Base-by-base conservation (phyloP, 805 yeast genomes). In the Schwanniomyces vanrijiae region DNA sequence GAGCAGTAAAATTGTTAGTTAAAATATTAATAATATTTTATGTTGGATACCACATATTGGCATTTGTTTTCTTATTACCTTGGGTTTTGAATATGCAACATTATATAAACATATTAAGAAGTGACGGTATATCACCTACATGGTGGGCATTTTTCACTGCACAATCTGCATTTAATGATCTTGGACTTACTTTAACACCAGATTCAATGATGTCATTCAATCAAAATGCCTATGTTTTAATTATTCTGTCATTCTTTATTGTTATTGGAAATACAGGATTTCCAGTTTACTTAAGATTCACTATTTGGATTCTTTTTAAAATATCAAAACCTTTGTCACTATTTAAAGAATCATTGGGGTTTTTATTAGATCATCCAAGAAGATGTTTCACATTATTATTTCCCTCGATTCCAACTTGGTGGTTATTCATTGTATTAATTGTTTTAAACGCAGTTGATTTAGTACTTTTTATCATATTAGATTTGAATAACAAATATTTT, bases 131-230 rank as follows among this genome's bases (percentile, higher is more conserved):
- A 3, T 69, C 83, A 0, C 88, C 96, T 0, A 75, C 87, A 0
- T 90, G 97, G 98, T 92, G 97, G 96, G 96, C 88, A 0, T 81
- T 90, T 50, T 92, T 90, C 66, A 84, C 94, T 0, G 79, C 89
- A 1, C 82, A 81, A 62, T 84, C 96, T 14, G 69, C 87, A 0
- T 94, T 92, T 62, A 86, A 86, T 60, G 96, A 94, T 70, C 72
- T 89, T 49, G 99, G 99, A 0, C 72, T 81, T 40, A 85, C 97
- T 0, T 67, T 90, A 45, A 87, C 91, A 0, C 87, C 96, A 0
- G 80, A 89, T 52, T 89, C 97, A 2, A 83, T 94, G 89, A 52
- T 57, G 10, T 70, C 84, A 0, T 94, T 88, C 66, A 75, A 78
- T 43, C 67, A 75, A 25, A 81, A 88, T 5, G 77, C 83, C 0